Percentiles rank a stretch among this genome's conserved stretches.
Conservation (phyloP, 2,329 filamentous ascomycete genomes). For the Escovopsis sp. region DNA sequence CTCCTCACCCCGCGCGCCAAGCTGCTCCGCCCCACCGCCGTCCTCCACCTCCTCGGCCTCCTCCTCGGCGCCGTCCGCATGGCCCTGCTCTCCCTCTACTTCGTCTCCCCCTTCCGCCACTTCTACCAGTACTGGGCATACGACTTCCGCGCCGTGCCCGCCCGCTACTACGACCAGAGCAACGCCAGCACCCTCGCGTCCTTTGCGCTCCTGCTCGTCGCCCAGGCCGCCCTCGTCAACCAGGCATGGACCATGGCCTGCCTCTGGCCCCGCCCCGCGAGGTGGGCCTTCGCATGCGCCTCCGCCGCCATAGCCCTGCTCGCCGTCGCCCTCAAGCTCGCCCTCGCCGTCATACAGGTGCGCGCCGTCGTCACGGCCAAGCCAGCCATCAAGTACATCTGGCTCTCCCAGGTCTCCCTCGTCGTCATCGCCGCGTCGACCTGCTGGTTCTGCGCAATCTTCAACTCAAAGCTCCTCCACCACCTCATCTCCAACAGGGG, state of each 20-base stretch:
- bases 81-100: conserved; percentile 42
- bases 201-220: conserved; percentile 28
- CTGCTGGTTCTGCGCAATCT: conserved; percentile 40
- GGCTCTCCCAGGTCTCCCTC: conserved; percentile 25
- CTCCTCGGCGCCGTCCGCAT: conserved; percentile 45
- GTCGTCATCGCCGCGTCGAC: conserved; percentile 27
- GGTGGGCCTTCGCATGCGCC: conserved; percentile 14
- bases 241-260: conserved; percentile 39
- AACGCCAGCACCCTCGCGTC: conserved; percentile 27
- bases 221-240: conserved; percentile 33
- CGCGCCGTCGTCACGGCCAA: conserved; percentile 13
- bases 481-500: conserved; percentile 34
- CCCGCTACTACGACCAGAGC: conserved; percentile 20
- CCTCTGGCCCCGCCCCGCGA: conserved; percentile 28
- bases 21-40: conserved; percentile 46
- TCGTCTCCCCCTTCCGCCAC: conserved; percentile 43
- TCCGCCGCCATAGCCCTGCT: conserved; percentile 23
- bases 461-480: conserved; percentile 34
- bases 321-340: conserved; percentile 18
- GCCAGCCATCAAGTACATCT: conserved; percentile 15
- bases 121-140: conserved; percentile 44
- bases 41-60: conserved; percentile 50
- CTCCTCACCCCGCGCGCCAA: conserved; percentile 53
- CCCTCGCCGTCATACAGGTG: conserved; percentile 23
- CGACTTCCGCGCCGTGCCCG: conserved; percentile 37